Conservation (phyloP, 1,284 basidiomycete species). For the Leccinum insolens region DNA sequence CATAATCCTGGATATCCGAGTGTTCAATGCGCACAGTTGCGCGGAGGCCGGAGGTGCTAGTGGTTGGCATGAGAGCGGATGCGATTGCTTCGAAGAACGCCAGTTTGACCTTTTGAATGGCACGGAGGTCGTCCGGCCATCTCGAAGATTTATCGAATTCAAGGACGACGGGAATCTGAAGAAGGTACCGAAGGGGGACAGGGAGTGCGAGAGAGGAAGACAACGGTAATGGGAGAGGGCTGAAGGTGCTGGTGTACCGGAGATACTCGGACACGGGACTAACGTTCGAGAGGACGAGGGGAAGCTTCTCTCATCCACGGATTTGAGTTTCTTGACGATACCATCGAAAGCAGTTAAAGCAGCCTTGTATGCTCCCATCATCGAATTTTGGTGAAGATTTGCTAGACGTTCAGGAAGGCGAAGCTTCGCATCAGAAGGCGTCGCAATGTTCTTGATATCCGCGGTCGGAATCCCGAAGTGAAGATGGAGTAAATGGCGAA, state of each 20-base stretch:
- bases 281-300: constrained; percentile 80
- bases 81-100: constrained; percentile 88
- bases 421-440: constrained; percentile 67
- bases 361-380: constrained; percentile 71
- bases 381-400: constrained; percentile 48
- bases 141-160: constrained; percentile 90
- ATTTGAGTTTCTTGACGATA: constrained; percentile 79
- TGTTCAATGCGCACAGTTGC: constrained; percentile 64
- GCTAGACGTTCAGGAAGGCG: constrained; percentile 64
- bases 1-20: constrained; percentile 69
- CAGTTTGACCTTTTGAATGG: constrained; percentile 94
- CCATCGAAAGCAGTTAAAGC: constrained; percentile 82
- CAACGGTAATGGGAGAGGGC: constrained; percentile 58
- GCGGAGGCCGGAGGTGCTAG: constrained; percentile 45
- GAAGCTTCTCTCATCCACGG: constrained; percentile 74
- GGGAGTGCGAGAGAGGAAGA: constrained; percentile 53
- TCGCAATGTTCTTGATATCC: constrained; percentile 61
- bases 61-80: constrained; percentile 56
- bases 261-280: constrained; percentile 75
- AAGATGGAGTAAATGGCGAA: constrained; percentile 71
- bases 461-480: constrained; percentile 71
- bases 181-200: constrained; percentile 63
- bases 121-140: constrained; percentile 95
- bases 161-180: constrained; percentile 73
- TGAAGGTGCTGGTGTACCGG: constrained; percentile 85